These are phyloP conservation scores for Backusella tarrabulga DNA, from an alignment of 192 early-diverging fungal species.

Conservation along the genomic window DNA sequence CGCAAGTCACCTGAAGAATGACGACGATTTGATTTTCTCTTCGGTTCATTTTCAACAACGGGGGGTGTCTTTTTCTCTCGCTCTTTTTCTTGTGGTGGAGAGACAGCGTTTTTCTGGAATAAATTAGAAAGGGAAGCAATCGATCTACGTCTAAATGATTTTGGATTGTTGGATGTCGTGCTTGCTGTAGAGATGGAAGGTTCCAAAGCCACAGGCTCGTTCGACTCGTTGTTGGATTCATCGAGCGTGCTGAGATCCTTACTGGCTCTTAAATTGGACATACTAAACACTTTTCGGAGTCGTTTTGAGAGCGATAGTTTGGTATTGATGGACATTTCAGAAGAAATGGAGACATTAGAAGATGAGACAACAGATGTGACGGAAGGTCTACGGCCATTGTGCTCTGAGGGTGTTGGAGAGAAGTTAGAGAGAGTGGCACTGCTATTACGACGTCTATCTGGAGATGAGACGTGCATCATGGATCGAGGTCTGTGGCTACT, in stretches of 20 bases:
- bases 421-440: background rate
- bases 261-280: slow-evolving; percentile 17
- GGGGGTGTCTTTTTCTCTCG: background rate
- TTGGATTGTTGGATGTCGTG: background rate
- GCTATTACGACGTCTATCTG: background rate
- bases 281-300: slow-evolving; percentile 33
- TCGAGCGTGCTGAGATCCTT: background rate
- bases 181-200: background rate
- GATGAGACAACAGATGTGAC: slow-evolving; percentile 15
- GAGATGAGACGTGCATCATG: background rate
- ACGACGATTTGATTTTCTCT: slow-evolving; percentile 6
- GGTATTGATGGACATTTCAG: slow-evolving; percentile 21
- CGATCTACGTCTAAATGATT: slow-evolving; percentile 23
- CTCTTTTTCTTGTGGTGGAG: background rate
- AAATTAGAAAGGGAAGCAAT: slow-evolving; percentile 19
- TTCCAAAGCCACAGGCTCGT: slow-evolving; percentile 1
- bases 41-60: background rate
- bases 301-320: slow-evolving; percentile 32
- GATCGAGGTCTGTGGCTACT: background rate
- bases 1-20: slow-evolving; percentile 32
- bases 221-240: background rate
- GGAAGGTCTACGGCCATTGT: background rate
- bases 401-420: background rate
- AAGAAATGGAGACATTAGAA: slow-evolving; percentile 18
- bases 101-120: slow-evolving; percentile 16